A percentile compares a stretch with the other conserved stretches of the same genome.
phyloP scores from a whole-genome alignment of 192 early-diverging fungal genomes.

The Backusella parvicylindrica region DNA sequence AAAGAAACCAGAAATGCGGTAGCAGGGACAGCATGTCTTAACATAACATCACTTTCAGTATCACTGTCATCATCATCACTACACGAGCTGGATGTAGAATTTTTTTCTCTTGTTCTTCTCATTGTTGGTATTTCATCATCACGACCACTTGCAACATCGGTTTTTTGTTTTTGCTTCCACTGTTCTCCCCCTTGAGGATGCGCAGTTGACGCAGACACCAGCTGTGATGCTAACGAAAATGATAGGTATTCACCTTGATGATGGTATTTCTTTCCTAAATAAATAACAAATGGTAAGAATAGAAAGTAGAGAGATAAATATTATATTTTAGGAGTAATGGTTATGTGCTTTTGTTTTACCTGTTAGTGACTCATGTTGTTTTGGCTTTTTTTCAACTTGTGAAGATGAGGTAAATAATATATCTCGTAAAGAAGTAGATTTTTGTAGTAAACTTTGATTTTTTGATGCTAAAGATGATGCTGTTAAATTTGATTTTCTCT shows the following conservation, averaged over 20 bases:
- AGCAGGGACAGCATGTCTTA: neutral
- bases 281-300: neutral
- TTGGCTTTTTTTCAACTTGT: neutral
- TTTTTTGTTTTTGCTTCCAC: neutral
- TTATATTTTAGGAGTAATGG: too few species aligned
- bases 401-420: neutral
- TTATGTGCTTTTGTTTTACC: too few species aligned
- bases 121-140: neutral
- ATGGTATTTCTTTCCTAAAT: neutral
- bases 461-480: neutral
- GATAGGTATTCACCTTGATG: neutral
- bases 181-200: neutral
- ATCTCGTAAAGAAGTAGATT: neutral
- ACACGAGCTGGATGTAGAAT: neutral
- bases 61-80: neutral
- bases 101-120: neutral
- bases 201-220: neutral
- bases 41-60: neutral
- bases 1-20: slow-evolving; percentile 13
- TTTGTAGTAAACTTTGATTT: neutral
- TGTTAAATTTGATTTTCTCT: neutral
- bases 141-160: neutral
- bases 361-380: neutral
- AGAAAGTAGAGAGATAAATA: neutral
- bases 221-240: neutral